Percentiles rank a stretch among this genome's conserved stretches.
phyloP scores from a whole-genome alignment of 805 yeast species.

The Yarrowia osloensis region DNA sequence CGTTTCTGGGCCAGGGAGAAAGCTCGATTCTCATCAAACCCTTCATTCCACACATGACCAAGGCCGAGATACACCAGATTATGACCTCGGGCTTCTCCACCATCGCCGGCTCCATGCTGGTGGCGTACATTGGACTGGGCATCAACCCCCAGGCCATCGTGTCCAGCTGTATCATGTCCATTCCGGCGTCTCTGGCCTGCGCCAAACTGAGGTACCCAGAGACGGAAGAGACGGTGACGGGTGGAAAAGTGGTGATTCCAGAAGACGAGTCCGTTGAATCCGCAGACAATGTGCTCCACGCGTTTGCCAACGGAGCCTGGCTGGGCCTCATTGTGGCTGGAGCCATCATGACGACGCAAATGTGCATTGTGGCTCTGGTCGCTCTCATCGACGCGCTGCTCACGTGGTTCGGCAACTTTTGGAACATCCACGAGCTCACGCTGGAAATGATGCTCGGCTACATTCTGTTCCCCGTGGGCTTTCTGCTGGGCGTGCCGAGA shows the following conservation, averaged over 20 bases:
- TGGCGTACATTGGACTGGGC: constrained; percentile 63
- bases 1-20: constrained; percentile 67
- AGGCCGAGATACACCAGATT: constrained; percentile 62
- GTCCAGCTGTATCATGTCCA: constrained; percentile 69
- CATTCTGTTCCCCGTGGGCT: constrained; percentile 60
- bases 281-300: constrained; percentile 57
- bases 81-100: constrained; percentile 68
- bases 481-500: constrained; percentile 58
- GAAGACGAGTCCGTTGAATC: constrained; percentile 46
- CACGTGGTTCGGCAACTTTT: constrained; percentile 62
- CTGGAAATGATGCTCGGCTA: constrained; percentile 59
- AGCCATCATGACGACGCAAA: constrained; percentile 56
- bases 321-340: constrained; percentile 59
- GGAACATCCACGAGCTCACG: constrained; percentile 58
- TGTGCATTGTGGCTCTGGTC: constrained; percentile 63
- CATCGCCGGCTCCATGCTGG: constrained; percentile 63
- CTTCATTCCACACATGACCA: constrained; percentile 58
- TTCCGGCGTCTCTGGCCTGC: constrained; percentile 65
- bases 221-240: constrained; percentile 55
- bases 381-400: constrained; percentile 57
- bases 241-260: constrained; percentile 51
- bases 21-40: constrained; percentile 62
- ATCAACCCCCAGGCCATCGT: constrained; percentile 62
- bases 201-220: constrained; percentile 63
- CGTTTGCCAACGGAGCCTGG: constrained; percentile 61